Conservation (phyloP, 306 rosid species). For the Glycine soja region DNA sequence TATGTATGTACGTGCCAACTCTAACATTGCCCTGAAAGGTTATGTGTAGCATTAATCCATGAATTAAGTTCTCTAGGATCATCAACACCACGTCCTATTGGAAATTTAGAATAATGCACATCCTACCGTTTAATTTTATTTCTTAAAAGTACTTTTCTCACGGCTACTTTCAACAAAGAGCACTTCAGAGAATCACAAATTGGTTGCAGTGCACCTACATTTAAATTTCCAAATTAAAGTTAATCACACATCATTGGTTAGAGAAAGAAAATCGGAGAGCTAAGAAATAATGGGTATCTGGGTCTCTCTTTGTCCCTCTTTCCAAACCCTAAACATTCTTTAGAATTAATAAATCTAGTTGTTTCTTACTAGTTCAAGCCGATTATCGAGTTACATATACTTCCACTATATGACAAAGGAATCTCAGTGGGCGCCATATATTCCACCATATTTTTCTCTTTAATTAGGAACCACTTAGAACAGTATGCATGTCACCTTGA, state of each 20-base stretch:
- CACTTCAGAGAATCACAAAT: constrained; percentile 41
- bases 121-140: neutral
- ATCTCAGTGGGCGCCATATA: constrained; percentile 47
- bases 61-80: neutral
- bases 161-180: constrained; percentile 35
- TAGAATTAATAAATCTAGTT: neutral
- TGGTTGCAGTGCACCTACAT: constrained; percentile 3
- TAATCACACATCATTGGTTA: constrained; percentile 37
- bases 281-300: constrained; percentile 12
- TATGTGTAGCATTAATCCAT: neutral
- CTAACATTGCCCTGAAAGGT: constrained; percentile 2
- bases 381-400: no score
- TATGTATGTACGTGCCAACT: neutral
- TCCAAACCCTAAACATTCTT: constrained; percentile 34
- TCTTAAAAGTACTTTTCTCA: neutral
- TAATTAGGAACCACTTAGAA: constrained; percentile 38
- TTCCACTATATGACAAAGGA: constrained; percentile 33
- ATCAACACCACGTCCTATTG: neutral
- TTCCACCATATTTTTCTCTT: constrained; percentile 14
- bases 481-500: constrained; percentile 2
- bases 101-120: constrained; percentile 9
- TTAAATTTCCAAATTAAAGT: constrained; percentile 34
- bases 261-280: constrained; percentile 7
- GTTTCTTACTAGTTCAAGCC: no score
- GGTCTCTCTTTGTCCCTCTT: constrained; percentile 33